Evolutionary conservation across 345 rosid species (phyloP).

Genomic region (Salix exigua): DNA sequence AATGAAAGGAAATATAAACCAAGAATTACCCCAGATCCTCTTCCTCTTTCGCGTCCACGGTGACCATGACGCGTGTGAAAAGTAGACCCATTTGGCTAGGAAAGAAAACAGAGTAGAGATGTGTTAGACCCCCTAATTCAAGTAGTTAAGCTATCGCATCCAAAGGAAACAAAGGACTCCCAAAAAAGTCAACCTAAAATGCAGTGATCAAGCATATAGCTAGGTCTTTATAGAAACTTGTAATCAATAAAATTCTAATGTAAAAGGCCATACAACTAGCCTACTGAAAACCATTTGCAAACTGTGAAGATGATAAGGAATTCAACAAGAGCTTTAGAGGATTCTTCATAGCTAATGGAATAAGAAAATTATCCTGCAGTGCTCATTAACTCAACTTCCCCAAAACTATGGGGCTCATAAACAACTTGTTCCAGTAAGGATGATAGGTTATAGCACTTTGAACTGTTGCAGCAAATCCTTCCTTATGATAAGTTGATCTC

Average conservation of each 20-base stretch:
- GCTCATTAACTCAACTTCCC: neutral
- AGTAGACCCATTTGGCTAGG: constrained; percentile 65
- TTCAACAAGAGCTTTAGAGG: neutral
- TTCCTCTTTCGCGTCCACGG: constrained; percentile 75
- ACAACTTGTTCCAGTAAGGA: neutral
- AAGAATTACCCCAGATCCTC: constrained; percentile 73
- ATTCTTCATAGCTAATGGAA: neutral
- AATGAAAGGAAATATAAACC: neutral
- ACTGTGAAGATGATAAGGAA: neutral
- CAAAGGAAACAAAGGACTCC: neutral
- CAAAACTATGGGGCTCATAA: neutral
- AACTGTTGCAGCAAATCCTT: neutral
- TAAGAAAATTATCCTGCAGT: neutral
- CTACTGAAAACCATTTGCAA: neutral
- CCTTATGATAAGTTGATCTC: neutral
- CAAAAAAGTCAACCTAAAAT: neutral
- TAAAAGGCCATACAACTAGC: neutral
- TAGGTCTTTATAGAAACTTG: neutral
- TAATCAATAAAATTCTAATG: neutral
- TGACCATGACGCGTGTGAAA: constrained; percentile 50
- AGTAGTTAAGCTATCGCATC: neutral
- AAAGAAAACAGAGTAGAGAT: neutral
- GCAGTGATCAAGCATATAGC: neutral
- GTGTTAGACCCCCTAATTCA: neutral
- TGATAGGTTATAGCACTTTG: neutral